Base-by-base conservation (phyloP, 495 filamentous ascomycete genomes). In the Penicillium canariense region DNA sequence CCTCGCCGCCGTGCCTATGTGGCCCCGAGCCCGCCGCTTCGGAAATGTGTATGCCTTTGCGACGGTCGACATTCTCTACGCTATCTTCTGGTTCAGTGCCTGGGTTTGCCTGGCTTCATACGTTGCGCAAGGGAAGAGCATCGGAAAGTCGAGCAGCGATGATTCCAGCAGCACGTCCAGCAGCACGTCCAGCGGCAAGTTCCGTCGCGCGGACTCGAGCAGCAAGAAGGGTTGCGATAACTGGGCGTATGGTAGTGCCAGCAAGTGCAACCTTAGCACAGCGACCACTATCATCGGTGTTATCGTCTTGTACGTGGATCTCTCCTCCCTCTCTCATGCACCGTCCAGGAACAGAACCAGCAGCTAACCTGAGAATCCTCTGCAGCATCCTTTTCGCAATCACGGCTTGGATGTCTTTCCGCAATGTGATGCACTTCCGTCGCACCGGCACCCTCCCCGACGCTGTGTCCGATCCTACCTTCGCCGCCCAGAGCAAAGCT, bases 41-140 rank as follows among this genome's bases (percentile, higher is more conserved):
- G 88, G 88, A 40, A 85, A 96, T 59, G 86, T 89, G 9, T 91
- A 94, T 66, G 90, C 82, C 48, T 89, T 96, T 70, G 81, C 87
- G 17, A 78, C 77, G 5, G 72, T 95, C 40, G 93, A 97, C 66
- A 71, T 76, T 3, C 46, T 93, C 26, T 93, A 87, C 66, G 71
- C 82, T 52, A 66, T 96, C 38, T 73, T 96, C 60, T 97, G 91
- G 91, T 84, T 96, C 54, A 83, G 85, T 7, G 91, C 86, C 0
- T 94, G 91, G 72, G 80, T 90, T 5, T 80, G 85, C 36, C 80
- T 96, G 36, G 88, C 89, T 1, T 78, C 82, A 1, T 97, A 85
- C 65, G 84, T 85, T 26, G 72, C 77, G 9, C 62, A 78, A 27
- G 76, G 75, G 15, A 77, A 72, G 54, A 69, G 65, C 11, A 72